Conservation (phyloP, 2,329 filamentous ascomycete genomes). For the Talaromyces islandicus region DNA sequence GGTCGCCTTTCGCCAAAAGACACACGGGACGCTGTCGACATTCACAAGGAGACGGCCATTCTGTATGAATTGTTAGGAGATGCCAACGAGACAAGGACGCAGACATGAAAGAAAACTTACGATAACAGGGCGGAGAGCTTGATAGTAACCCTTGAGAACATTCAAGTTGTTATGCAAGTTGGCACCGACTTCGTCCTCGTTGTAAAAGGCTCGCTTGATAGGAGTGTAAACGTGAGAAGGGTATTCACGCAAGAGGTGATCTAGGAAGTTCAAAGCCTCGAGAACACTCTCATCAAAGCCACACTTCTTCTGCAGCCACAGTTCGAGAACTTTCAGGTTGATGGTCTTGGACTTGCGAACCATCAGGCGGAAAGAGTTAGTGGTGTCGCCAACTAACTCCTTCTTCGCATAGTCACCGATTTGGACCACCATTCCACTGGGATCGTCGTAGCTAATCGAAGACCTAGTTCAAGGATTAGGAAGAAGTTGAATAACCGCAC, state of each 20-base stretch:
- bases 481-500: slow-evolving; percentile 17
- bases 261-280: slow-evolving; percentile 82
- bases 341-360: slow-evolving; percentile 63
- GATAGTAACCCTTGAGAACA: slow-evolving; percentile 84
- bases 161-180: slow-evolving; percentile 62
- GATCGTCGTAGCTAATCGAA: slow-evolving; percentile 29
- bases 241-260: slow-evolving; percentile 78
- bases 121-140: slow-evolving; percentile 71
- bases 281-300: slow-evolving; percentile 62
- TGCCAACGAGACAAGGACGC: background rate
- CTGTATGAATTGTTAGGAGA: slow-evolving; percentile 28
- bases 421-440: slow-evolving; percentile 49
- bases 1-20: slow-evolving; percentile 64
- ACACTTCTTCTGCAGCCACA: slow-evolving; percentile 52
- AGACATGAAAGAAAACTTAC: slow-evolving; percentile 27
- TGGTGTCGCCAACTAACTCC: slow-evolving; percentile 27
- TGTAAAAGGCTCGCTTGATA: slow-evolving; percentile 81
- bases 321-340: slow-evolving; percentile 58
- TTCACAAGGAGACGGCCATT: slow-evolving; percentile 70
- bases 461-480: slow-evolving; percentile 27
- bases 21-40: slow-evolving; percentile 84
- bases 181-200: slow-evolving; percentile 42
- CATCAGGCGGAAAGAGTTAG: slow-evolving; percentile 54
- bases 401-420: slow-evolving; percentile 43
- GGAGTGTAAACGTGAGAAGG: slow-evolving; percentile 62